Evolutionary conservation across 805 yeast genomes (phyloP), one percentile per base, ranked within the genome.

Genomic region (Millerozyma miso): DNA sequence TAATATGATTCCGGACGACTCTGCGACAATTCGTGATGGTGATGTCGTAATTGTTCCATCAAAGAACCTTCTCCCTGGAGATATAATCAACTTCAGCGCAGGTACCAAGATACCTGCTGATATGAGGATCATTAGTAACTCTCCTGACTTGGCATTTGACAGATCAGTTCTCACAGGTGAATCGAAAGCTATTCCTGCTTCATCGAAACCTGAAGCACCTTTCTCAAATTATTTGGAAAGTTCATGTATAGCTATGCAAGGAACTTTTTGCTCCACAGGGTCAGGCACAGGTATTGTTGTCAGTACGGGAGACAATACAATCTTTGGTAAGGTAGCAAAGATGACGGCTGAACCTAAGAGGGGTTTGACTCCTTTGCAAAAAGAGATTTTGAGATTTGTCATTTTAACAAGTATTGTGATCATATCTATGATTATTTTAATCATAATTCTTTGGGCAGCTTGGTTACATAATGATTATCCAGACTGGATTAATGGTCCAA

Each of bases 151-250:
- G 33, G 50, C 68, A 15, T 71, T 74, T 50, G 80, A 74, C 50
- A 60, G 74, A 45, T 62, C 78, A 13, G 62, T 73, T 13, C 60
- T 74, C 31, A 74, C 80, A 10, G 80, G 80, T 50, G 79, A 74
- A 50, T 71, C 79, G 3, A 63, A 64, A 40, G 66, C 77, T 4
- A 52, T 57, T 35, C 58, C 58, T 14, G 73, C 68, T 4, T 48
- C 62, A 4, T 40, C 52, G 2, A 46, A 43, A 7, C 36, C 58
- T 16, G 69, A 64, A 33, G 50, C 58, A 13, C 40, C 43, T 14
- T 60, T 58, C 12, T 54, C 68, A 4, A 73, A 72, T 50, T 74
- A 67, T 48, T 53, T 74, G 43, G 79, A 74, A 49, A 58, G 69
- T 37, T 43, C 53, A 10, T 62, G 70, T 50, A 68, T 74, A 45